Conservation (phyloP, 345 rosid genomes). For the Salix koriyanagi region DNA sequence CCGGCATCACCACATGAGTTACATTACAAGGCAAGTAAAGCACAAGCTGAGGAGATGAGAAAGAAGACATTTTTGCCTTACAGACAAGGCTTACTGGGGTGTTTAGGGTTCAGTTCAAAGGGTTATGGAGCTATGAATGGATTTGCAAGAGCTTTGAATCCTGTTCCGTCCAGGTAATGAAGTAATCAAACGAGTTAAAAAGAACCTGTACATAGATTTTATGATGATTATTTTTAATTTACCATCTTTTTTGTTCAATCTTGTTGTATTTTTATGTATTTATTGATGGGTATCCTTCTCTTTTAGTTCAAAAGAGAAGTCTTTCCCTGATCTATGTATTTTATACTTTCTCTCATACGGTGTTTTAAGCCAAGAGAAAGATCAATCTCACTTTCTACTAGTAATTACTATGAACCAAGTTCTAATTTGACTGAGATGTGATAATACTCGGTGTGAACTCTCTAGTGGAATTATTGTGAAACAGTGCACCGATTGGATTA, state of each 20-base stretch:
- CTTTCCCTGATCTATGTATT: slow-evolving; percentile 4
- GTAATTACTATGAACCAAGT: not conserved
- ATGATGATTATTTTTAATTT: not conserved
- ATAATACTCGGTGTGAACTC: not conserved
- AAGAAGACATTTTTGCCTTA: slow-evolving; percentile 92
- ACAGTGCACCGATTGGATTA: slow-evolving; percentile 15
- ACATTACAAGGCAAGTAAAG: slow-evolving; percentile 84
- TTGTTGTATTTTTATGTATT: slow-evolving; percentile 2
- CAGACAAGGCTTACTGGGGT: slow-evolving; percentile 90
- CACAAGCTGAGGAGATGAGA: slow-evolving; percentile 96
- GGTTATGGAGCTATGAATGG: slow-evolving; percentile 94
- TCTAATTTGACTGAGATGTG: not conserved
- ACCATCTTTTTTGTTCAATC: not conserved
- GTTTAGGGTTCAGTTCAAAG: slow-evolving; percentile 92
- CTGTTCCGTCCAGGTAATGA: slow-evolving; percentile 75
- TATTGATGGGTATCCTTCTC: slow-evolving; percentile 4
- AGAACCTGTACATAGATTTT: slow-evolving; percentile 21
- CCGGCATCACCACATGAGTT: slow-evolving; percentile 86
- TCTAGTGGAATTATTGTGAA: not conserved
- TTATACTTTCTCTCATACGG: slow-evolving; percentile 9
- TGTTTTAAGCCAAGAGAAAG: not conserved
- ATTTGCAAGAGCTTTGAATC: slow-evolving; percentile 80
- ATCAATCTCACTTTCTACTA: not conserved
- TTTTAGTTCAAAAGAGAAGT: slow-evolving; percentile 12
- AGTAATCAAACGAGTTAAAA: not conserved